Evolutionary conservation across 2,329 filamentous ascomycete genomes (phyloP), one percentile per base, ranked within the genome.

Genomic region (Gnomoniopsis sp.): DNA sequence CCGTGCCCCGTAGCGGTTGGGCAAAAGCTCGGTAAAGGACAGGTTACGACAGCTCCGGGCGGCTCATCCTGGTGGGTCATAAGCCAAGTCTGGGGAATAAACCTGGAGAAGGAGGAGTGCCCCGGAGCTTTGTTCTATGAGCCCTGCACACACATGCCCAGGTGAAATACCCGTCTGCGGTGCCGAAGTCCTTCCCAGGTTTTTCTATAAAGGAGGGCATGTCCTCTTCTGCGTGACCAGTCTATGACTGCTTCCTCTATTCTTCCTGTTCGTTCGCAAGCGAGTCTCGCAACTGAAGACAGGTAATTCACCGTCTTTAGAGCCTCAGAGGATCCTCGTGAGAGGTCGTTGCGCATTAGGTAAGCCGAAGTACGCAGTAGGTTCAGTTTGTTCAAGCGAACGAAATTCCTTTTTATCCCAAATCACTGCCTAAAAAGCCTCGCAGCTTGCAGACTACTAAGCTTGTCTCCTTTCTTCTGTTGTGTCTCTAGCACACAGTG

Each of bases 61-160:
- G 34, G 49, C 41, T 22, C 26, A 10, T 38, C 21, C 48, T 43
- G 34, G 55, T 58, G 55, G 55, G 55, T 48, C 55, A 50, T 30
- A n/a, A 48, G 23, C 43, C 26, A 50, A 53, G 36, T 47, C 50
- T 53, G 50, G 56, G 36, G 46, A 50, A 50, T 26, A 33, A 46
- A 30, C 41, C 15, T 30, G 43, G 43, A 46, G 50, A 50, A 52
- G 56, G 50, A 55, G 56, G 50, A 49, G 51, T 50, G 6, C 43
- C 15, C 43, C 43, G 43, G n/a, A 19, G 17, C 15, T 33, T 30
- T 26, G 12, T 14, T 46, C 15, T 36, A 21, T n/a, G 17, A 47
- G 44, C 23, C 34, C 46, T 50, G 43, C 8, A 30, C 26, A 30
- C 26, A 30, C 8, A 8, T 41, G 36, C 12, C 4, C 36, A 41